These are phyloP conservation scores for Harringtonia aguacate DNA, from an alignment of 2,329 filamentous ascomycete genomes.

Conservation along the genomic window DNA sequence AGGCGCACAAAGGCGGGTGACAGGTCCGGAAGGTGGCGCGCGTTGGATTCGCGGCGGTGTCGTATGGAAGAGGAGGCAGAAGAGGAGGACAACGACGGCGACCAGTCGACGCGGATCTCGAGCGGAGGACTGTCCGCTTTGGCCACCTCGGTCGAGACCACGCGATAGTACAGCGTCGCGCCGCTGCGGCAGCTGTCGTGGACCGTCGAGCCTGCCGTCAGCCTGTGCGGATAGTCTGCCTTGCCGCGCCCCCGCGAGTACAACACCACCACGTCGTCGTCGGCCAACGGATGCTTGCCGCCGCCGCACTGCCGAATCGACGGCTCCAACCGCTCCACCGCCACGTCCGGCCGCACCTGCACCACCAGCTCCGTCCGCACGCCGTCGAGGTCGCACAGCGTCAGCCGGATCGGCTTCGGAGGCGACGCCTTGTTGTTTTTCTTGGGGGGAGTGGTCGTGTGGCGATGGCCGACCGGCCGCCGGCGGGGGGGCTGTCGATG, in stretches of 20 bases:
- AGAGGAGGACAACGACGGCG: not conserved
- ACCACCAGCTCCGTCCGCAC: no score
- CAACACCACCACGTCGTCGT: not conserved
- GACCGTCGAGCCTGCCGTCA: not conserved
- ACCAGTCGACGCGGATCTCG: not conserved
- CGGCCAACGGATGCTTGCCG: not conserved
- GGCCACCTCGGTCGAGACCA: not conserved
- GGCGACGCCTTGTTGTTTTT: no score
- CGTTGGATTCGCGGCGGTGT: not conserved
- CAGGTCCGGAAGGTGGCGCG: not conserved
- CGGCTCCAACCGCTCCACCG: no score
- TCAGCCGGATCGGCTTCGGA: no score
- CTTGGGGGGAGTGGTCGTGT: no score
- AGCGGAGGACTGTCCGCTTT: not conserved
- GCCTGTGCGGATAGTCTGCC: not conserved
- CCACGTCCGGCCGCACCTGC: no score
- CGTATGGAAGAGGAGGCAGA: not conserved
- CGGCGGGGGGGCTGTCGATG: no score
- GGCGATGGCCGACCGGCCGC: no score
- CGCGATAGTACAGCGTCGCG: slow-evolving; percentile 1
- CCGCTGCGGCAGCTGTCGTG: not conserved
- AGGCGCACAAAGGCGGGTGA: not conserved
- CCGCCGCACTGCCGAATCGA: no score
- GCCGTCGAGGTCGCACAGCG: no score
- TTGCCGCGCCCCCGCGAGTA: not conserved